These are phyloP conservation scores for Chrysochromulina parva DNA, from an alignment of 78 protist species.

Conservation along the genomic window DNA sequence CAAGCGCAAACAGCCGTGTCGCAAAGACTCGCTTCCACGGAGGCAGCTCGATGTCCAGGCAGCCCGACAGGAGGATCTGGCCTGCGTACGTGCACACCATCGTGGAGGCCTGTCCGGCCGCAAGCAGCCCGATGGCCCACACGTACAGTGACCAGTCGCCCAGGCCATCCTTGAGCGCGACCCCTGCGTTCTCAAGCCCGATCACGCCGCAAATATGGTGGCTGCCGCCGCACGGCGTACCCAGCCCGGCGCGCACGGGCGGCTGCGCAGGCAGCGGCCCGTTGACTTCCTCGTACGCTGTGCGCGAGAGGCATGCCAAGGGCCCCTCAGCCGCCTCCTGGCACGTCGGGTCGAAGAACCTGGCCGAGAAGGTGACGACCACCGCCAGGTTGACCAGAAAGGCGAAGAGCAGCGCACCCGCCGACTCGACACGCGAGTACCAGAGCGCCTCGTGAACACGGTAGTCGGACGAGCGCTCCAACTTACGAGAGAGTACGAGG, in stretches of 20 bases:
- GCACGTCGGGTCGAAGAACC: not conserved
- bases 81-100: conserved; percentile 87
- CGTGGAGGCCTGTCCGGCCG: conserved; percentile 76
- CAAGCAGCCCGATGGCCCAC: conserved; percentile 67
- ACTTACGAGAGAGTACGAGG: conserved; percentile 50
- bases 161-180: not conserved
- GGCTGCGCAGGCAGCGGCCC: no score
- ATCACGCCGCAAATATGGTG: not conserved
- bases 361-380: conserved; percentile 45
- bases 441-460: conserved; percentile 57
- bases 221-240: no score
- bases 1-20: conserved; percentile 73
- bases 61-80: conserved; percentile 74
- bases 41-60: conserved; percentile 31
- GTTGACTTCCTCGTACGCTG: not conserved
- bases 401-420: conserved; percentile 61
- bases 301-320: not conserved
- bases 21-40: conserved; percentile 75
- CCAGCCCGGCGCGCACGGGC: no score
- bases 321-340: not conserved
- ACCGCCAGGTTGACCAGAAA: conserved; percentile 74
- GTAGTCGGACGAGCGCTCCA: not conserved
- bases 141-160: not conserved
- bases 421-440: conserved; percentile 70
- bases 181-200: not conserved